These are phyloP conservation scores for Thinopyrum obtusiflorum DNA, from an alignment of 202 grass and related monocot species.

Conservation along the genomic window DNA sequence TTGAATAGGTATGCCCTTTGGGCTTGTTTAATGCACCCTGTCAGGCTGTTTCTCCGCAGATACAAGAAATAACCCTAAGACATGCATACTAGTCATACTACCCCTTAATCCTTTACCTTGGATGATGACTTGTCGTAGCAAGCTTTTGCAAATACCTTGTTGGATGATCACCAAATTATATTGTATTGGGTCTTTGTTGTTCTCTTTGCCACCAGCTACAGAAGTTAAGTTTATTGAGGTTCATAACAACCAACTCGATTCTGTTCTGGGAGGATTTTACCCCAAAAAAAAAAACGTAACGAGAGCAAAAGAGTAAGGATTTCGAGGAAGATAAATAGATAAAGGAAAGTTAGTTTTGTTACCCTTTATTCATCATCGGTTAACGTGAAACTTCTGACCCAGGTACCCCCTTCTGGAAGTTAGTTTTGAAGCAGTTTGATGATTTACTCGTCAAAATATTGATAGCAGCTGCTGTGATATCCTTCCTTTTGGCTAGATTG, in stretches of 20 bases:
- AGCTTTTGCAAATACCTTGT: background rate
- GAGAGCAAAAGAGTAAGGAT: background rate
- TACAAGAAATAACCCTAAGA: background rate
- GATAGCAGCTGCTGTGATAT: slow-evolving; percentile 83
- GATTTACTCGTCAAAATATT: slow-evolving; percentile 99
- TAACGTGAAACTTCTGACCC: slow-evolving; percentile 23
- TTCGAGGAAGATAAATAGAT: background rate
- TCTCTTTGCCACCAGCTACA: no score
- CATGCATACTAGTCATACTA: background rate
- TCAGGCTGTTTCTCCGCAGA: background rate
- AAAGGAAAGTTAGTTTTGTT: background rate
- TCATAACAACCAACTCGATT: no score
- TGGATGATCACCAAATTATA: background rate
- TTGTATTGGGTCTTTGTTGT: background rate
- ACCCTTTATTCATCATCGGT: slow-evolving; percentile 2
- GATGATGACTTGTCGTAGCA: background rate
- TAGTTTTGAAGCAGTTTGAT: slow-evolving; percentile 97
- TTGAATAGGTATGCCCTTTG: background rate
- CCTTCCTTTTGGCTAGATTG: slow-evolving; percentile 89
- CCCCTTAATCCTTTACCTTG: background rate
- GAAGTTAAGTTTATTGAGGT: no score
- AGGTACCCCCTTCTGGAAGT: slow-evolving; percentile 95
- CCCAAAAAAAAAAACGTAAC: background rate
- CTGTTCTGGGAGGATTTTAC: no score
- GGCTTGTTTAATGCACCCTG: background rate